A percentile compares a stretch with the other conserved stretches of the same genome.
phyloP scores from a whole-genome alignment of 2,329 filamentous ascomycete genomes.

The Cladosporium sp. region DNA sequence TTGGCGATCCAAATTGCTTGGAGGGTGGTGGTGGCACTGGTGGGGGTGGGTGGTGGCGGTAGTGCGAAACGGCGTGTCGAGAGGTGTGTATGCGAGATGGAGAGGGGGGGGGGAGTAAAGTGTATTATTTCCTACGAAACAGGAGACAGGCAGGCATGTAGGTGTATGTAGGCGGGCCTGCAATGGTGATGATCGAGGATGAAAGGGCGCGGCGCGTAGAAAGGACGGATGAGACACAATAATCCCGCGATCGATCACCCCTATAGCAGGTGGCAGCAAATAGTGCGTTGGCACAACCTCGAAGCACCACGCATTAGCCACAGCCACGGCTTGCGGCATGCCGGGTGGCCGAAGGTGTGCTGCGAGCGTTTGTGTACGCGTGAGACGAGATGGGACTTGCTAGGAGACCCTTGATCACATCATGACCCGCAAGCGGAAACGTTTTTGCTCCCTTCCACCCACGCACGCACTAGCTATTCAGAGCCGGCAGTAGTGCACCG shows the following conservation, averaged over 20 bases:
- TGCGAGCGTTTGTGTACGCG: background rate
- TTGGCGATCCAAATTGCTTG: conserved; percentile 2
- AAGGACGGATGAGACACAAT: background rate
- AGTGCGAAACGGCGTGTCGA: background rate
- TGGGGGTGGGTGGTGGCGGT: background rate
- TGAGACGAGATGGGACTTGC: background rate
- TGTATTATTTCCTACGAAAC: background rate
- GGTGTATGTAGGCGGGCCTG: background rate
- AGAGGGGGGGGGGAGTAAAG: background rate
- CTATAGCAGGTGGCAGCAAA: background rate
- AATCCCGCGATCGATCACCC: background rate
- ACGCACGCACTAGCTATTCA: background rate
- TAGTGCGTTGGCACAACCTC: background rate
- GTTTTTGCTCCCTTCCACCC: background rate
- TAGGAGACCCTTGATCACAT: background rate
- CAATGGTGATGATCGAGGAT: background rate
- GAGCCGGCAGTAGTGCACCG: conserved; percentile 2
- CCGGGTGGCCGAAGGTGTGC: background rate
- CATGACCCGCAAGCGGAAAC: background rate
- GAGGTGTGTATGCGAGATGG: background rate
- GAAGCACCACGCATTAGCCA: background rate
- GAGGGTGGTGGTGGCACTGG: background rate
- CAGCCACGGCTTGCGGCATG: background rate
- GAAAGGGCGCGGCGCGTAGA: background rate
- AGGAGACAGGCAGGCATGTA: background rate